Base-by-base conservation (phyloP, 2,329 filamentous ascomycete genomes). In the Aspergillus proliferans region DNA sequence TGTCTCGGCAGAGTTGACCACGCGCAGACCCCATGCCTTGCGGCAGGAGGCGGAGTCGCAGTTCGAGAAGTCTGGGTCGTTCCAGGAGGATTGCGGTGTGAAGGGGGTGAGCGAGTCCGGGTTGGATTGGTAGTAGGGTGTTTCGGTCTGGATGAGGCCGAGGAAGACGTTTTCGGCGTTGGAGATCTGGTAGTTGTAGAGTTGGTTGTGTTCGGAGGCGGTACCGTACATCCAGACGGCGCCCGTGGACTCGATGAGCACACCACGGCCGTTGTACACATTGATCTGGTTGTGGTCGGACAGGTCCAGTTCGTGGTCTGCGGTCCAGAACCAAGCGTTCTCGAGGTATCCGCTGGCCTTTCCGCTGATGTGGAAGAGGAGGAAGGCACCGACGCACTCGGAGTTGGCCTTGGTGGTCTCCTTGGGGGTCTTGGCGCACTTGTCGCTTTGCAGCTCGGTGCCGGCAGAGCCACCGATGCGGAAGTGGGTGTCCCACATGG, bases 401-500 rank as follows among this genome's bases (percentile, higher is more conserved):
- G 78, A 64, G 54, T 87, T 83, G 56, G 84, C 79, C 3, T 71
- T 67, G 45, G 86, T 82, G 5, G 76, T 78, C 12, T 75, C 71
- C 45, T 78, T 76, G 39, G 87, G 86, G 54, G 84, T 87, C 78
- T 94, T 94, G 67, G 80, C 70, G 74, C 91, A 96, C 48, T 77
- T 84, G 67, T 88, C 79, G 15, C 85, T 86, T 71, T 94, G 88
- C 14, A 97, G 80, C 56, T 87, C 72, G 24, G 91, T 94, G 52
- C 92, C 92, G 4, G 87, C 85, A 47, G 85, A 84, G 40, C 93
- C 93, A 60, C 90, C 92, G 59, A 98, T 82, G 63, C 93, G 88
- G 73, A 93, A 86, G 76, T 98, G 93, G n/a, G 91, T 85, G 62
- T 98, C 93, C 88, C 91, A 98, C 71, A 96, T 84, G 53, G 83